These are phyloP conservation scores for Teratosphaeriaceae sp. DNA, from an alignment of 2,329 filamentous ascomycete genomes.

Conservation along the genomic window DNA sequence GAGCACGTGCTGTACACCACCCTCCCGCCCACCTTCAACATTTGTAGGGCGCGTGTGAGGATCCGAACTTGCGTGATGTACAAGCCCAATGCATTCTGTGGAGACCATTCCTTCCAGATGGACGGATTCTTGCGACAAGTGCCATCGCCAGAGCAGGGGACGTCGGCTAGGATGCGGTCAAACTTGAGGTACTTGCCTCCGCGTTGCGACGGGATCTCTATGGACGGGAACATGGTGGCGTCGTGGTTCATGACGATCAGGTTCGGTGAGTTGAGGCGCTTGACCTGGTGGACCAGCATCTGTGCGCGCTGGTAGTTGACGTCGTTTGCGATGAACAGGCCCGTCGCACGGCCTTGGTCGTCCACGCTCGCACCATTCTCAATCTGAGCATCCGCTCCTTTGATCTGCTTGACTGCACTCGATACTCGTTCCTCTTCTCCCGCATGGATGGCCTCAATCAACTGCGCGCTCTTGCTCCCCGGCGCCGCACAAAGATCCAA, in stretches of 20 bases:
- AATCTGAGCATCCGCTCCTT: constrained; percentile 28
- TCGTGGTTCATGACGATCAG: constrained; percentile 97
- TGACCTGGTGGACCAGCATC: constrained; percentile 96
- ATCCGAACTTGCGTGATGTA: constrained; percentile 85
- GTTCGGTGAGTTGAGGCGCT: constrained; percentile 93
- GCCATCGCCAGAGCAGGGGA: constrained; percentile 93
- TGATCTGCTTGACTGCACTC: constrained; percentile 59
- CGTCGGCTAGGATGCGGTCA: constrained; percentile 91
- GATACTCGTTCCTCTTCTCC: constrained; percentile 84
- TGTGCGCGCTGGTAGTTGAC: constrained; percentile 94
- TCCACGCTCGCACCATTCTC: constrained; percentile 42
- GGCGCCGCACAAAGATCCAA: constrained; percentile 95
- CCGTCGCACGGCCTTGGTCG: constrained; percentile 83
- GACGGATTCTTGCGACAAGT: constrained; percentile 89
- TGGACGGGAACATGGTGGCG: constrained; percentile 88
- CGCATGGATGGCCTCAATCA: constrained; percentile 87
- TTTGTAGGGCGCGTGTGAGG: constrained; percentile 82
- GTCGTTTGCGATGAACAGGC: constrained; percentile 90
- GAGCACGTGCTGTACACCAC: constrained; percentile 98
- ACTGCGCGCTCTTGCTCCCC: constrained; percentile 91
- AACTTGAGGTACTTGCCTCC: constrained; percentile 78
- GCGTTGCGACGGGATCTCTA: constrained; percentile 64
- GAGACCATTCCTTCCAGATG: constrained; percentile 93
- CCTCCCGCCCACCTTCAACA: constrained; percentile 90
- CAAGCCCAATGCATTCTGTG: constrained; percentile 78